phyloP scores from a whole-genome alignment of 1,139 yeast species.

The Lodderomyces parapsilosis region DNA sequence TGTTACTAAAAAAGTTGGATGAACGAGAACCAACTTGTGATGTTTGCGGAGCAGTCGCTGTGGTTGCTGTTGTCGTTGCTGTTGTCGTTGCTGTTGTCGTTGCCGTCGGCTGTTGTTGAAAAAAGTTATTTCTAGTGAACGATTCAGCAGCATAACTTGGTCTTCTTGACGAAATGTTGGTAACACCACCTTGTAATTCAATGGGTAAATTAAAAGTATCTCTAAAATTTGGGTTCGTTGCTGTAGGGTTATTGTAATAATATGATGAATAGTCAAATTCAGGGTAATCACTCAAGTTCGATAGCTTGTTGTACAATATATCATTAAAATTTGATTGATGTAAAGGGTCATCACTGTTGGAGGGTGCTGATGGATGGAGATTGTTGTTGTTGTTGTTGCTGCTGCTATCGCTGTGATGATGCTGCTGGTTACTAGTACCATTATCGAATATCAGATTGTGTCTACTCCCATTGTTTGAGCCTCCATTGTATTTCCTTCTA shows the following conservation, averaged over 20 bases:
- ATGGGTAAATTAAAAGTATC: constrained; percentile 49
- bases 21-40: constrained; percentile 10
- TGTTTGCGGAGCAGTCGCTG: constrained; percentile 8
- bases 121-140: constrained; percentile 36
- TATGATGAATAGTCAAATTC: constrained; percentile 8
- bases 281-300: constrained; percentile 15
- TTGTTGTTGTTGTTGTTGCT: constrained; percentile 10
- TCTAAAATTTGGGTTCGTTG: constrained; percentile 5
- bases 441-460: constrained; percentile 4
- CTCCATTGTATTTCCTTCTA: neutral
- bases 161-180: constrained; percentile 59
- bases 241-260: constrained; percentile 6
- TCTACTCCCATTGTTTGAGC: constrained; percentile 4
- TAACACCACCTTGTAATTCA: constrained; percentile 65
- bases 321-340: constrained; percentile 24
- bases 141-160: constrained; percentile 67
- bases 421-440: constrained; percentile 9
- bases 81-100: constrained; percentile 6
- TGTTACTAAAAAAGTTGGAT: constrained; percentile 11
- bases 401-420: too few species aligned
- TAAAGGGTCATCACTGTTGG: constrained; percentile 12
- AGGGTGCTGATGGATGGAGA: constrained; percentile 1
- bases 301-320: constrained; percentile 28
- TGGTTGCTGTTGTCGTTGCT: constrained; percentile 3
- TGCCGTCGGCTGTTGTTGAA: constrained; percentile 10